phyloP scores from a whole-genome alignment of 139 green algal species.

The Monoraphidium neglectum region DNA sequence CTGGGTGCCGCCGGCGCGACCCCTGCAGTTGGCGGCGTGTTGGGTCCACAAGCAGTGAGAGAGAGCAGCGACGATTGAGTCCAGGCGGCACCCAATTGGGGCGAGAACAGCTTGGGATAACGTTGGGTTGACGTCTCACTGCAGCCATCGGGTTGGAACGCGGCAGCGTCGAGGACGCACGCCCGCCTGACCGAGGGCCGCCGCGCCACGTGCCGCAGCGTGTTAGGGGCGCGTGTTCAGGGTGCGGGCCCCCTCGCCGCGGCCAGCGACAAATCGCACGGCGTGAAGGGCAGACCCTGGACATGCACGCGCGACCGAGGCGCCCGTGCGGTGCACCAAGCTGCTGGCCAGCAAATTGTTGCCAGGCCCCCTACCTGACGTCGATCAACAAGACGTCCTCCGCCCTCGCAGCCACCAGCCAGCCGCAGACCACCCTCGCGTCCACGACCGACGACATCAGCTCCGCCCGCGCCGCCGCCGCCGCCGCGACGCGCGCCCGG shows the following conservation, averaged over 20 bases:
- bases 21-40: background rate
- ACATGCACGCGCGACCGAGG: too few species aligned
- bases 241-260: too few species aligned
- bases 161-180: too few species aligned
- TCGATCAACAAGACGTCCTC: slow-evolving; percentile 15
- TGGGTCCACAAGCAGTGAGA: background rate
- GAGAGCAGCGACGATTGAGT: background rate
- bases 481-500: background rate
- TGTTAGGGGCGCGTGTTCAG: too few species aligned
- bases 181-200: too few species aligned
- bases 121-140: too few species aligned
- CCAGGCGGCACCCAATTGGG: too few species aligned
- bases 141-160: too few species aligned
- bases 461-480: slow-evolving; percentile 17
- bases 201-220: too few species aligned
- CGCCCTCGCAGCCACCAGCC: slow-evolving; percentile 14
- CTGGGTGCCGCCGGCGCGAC: background rate
- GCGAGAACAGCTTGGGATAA: too few species aligned
- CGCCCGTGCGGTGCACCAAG: background rate
- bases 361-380: background rate
- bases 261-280: too few species aligned
- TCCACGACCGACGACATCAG: slow-evolving; percentile 3
- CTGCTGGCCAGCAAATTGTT: background rate
- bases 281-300: too few species aligned
- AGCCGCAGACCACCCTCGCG: background rate